Evolutionary conservation across 805 yeast species (phyloP), one percentile per base, ranked within the genome.

Genomic region (Nakazawaea wickerhamii): DNA sequence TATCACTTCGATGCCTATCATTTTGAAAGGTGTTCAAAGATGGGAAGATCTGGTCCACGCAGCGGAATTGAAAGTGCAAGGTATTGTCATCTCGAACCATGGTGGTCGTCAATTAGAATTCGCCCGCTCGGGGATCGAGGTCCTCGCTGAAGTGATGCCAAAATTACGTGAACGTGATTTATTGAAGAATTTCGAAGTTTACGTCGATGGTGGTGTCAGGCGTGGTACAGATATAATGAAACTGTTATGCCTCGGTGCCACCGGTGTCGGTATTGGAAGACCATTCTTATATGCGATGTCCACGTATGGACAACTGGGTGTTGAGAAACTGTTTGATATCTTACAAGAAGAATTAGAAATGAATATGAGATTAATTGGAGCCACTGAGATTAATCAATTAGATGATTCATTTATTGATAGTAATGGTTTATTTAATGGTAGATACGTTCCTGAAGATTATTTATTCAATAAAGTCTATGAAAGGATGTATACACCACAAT

Each of bases 81-180:
- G 90, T 32, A 81, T 87, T n/a, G 87, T 88, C 4, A 54, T 87
- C 39, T 85, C 95, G 2, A 88, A 87, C 57, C 96, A 87, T 62
- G 96, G 96, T 47, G 95, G 96, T 32, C 70, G 96, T 48, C 95
- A 87, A 61, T 65, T 88, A 44, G 96, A 88, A 61, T 84, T 77
- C 54, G 70, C 95, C 1, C 73, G 85, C n/a, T 78, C 95, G 0
- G 84, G 90, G 2, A 68, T 88, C 27, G 85, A 81, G 57, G 76
- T 84, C 4, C 64, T 88, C 38, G 84, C 84, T 4, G 95, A 85
- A 48, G 73, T 79, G 2, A 75, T 75, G 69, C 80, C 79, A 5
- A 52, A 68, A 4, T 59, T 80, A 44, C 65, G 64, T 38, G 65
- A 66, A 41, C 65, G 63, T 40, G 72, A 73, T 9, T 51, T 76